Evolutionary conservation across 495 filamentous ascomycete genomes (phyloP).

Genomic region (Parachaetomium inaequale): DNA sequence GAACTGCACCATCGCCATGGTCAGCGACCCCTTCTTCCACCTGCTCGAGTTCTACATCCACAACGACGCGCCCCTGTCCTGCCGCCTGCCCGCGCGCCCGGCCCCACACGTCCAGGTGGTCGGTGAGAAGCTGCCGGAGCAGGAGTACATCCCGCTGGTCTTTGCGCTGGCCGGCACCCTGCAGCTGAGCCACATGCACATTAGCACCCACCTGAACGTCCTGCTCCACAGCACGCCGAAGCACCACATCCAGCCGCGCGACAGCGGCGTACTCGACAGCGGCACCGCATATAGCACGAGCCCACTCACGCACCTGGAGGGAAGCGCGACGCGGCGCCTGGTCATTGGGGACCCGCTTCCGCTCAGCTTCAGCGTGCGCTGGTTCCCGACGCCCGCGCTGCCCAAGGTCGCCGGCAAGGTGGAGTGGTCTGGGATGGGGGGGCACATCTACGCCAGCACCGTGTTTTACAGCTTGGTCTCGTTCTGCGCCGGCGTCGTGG

Average conservation of each 20-base stretch:
- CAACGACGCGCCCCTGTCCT: slow-evolving; percentile 88
- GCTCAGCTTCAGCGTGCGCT: slow-evolving; percentile 75
- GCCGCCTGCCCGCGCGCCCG: slow-evolving; percentile 81
- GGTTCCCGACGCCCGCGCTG: slow-evolving; percentile 72
- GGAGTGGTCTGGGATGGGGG: slow-evolving; percentile 60
- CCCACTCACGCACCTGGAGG: slow-evolving; percentile 58
- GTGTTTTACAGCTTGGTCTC: slow-evolving; percentile 60
- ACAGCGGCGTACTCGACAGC: slow-evolving; percentile 71
- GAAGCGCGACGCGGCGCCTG: slow-evolving; percentile 55
- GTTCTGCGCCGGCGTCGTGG: slow-evolving; percentile 52
- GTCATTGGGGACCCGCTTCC: slow-evolving; percentile 85
- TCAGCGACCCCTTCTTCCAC: slow-evolving; percentile 90
- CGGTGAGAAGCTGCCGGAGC: slow-evolving; percentile 41
- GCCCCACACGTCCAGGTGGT: slow-evolving; percentile 46
- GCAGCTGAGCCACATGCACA: slow-evolving; percentile 85
- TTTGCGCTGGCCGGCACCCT: slow-evolving; percentile 86
- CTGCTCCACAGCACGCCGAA: slow-evolving; percentile 70
- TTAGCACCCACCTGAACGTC: slow-evolving; percentile 84
- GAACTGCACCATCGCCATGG: slow-evolving; percentile 85
- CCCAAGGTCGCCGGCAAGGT: slow-evolving; percentile 53
- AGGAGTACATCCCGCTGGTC: slow-evolving; percentile 63
- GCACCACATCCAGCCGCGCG: slow-evolving; percentile 51
- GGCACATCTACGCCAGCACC: slow-evolving; percentile 63
- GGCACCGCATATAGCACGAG: slow-evolving; percentile 83
- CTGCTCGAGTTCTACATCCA: slow-evolving; percentile 98